Base-by-base conservation (phyloP, 257 asterid genomes). In the Solanum chiquidenum region DNA sequence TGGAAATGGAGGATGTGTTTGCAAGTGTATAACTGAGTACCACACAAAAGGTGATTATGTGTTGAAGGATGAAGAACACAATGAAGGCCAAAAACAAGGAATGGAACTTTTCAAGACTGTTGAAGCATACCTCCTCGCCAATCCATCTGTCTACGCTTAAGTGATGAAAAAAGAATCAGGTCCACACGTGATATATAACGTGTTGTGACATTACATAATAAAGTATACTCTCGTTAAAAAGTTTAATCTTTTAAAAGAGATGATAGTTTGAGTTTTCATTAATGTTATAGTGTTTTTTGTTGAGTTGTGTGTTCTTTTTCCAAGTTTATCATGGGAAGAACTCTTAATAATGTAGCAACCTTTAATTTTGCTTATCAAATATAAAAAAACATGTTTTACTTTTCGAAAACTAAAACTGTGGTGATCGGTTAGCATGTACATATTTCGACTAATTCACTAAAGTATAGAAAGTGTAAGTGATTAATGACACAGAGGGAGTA, bases 41-140 rank as follows among this genome's bases (percentile, higher is more conserved):
- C 62, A 92, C 86, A 86, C 93, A 16, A 90, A 90, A 76, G 93
- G 88, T 7, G 93, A 88, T 5, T 82, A n/a, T 33, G 71, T 86
- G 85, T 72, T 93, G 2, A 42, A 31, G 1, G 93, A 88, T 25
- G 94, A 92, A 25, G 86, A 92, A 38, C 90, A 91, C 9, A 89
- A 89, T 88, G 87, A 68, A 46, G 92, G 92, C 14, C 83, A 92
- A 86, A 88, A 90, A 0, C 88, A 31, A 74, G 88, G 77, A 5
- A 23, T 14, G 49, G 88, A 25, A 5, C 71, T 93, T 84, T 88
- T 90, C 89, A 89, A 90, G 89, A 91, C 89, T 11, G 86, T 89
- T 29, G 94, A 92, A 71, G 86, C 86, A 1, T 86, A 89, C 72
- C 89, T 92, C 49, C 46, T 35, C 5, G 92, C 90, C 4, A 88